A percentile compares a stretch with the other conserved stretches of the same genome.
phyloP scores from a whole-genome alignment of 768 basidiomycete species.

The Goffeauzyma gilvescens region DNA sequence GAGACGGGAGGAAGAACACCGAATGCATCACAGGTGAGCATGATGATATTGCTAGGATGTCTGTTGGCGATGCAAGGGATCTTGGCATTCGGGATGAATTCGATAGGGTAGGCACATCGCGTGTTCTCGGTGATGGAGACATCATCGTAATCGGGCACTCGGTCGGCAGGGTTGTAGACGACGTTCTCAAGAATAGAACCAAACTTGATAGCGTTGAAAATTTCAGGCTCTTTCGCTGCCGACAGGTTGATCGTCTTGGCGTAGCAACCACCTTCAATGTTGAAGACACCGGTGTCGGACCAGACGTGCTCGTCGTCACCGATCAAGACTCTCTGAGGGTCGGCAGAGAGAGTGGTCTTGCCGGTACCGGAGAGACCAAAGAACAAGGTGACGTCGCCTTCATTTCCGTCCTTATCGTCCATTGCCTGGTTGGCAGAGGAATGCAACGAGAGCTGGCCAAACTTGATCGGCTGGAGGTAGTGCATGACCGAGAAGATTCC shows the following conservation, averaged over 20 bases:
- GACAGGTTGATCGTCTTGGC: constrained; percentile 96
- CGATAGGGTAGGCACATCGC: constrained; percentile 96
- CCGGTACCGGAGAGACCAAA: constrained; percentile 97
- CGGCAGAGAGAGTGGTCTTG: constrained; percentile 95
- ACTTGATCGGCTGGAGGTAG: constrained; percentile 96
- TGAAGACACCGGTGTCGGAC: constrained; percentile 97
- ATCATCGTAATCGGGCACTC: constrained; percentile 85
- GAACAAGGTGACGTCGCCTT: constrained; percentile 89
- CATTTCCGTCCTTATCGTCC: constrained; percentile 46
- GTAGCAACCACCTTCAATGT: constrained; percentile 99
- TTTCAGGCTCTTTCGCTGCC: constrained; percentile 93
- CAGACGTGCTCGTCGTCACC: constrained; percentile 99
- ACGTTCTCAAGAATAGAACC: constrained; percentile 98
- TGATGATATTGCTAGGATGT: constrained; percentile 45
- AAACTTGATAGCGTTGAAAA: constrained; percentile 81
- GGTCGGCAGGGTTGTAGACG: constrained; percentile 70
- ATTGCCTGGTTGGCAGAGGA: constrained; percentile 63
- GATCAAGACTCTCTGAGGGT: constrained; percentile 79
- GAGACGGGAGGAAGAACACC: constrained; percentile 94
- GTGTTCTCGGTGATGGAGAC: constrained; percentile 97
- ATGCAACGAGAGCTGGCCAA: constrained; percentile 90
- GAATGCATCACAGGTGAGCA: constrained; percentile 91
- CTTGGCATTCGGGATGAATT: constrained; percentile 84
- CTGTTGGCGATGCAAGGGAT: constrained; percentile 73
- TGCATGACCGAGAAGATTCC: constrained; percentile 99